Base-by-base conservation (phyloP, 441 rosid species). In the Biscutella laevigata region DNA sequence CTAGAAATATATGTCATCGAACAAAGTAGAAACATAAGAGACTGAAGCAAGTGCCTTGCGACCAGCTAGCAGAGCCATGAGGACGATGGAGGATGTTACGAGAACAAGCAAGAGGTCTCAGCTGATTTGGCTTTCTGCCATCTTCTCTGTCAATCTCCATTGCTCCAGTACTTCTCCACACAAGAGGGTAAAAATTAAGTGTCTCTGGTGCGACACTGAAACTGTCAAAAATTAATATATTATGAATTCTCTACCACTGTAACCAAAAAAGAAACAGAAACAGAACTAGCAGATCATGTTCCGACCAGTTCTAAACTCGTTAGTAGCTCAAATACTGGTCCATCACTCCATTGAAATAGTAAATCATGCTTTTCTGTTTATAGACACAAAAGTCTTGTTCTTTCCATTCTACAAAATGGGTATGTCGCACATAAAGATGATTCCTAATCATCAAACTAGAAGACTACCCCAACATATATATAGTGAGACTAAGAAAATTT, bases 11-110 rank as follows among this genome's bases (percentile, higher is more conserved):
- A 8, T 28, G 11, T 28, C 3, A 27, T 28, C 32, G 13, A 56
- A 9, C 26, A 5, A 6, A 36, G 4, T 10, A 14, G 19, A 21
- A 19, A 22, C 4, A 51, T 27, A 14, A n/a, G 21, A 38, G 24
- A 27, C 2, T 7, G 4, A 53, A 21, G 10, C 4, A 58, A 28
- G 3, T 41, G 84, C 98, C 98, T 77, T 88, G 95, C 28, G 82
- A 75, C 96, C 96, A 91, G 63, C 84, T 83, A 21, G 96, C 95
- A 12, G 98, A 88, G 50, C 98, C 98, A 71, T 91, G 95, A 39
- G 98, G 88, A 26, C 95, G 94, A 66, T 85, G 80, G 29, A 85
- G 96, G 50, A 79, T 66, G 67, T 72, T 79, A 46, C 84, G 86
- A 11, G 91, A 74, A 70, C 91, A 85, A 41, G 87, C 70, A 10